These are phyloP conservation scores for Camellia granthamiana DNA, from an alignment of 148 eudicot genomes.

Conservation along the genomic window DNA sequence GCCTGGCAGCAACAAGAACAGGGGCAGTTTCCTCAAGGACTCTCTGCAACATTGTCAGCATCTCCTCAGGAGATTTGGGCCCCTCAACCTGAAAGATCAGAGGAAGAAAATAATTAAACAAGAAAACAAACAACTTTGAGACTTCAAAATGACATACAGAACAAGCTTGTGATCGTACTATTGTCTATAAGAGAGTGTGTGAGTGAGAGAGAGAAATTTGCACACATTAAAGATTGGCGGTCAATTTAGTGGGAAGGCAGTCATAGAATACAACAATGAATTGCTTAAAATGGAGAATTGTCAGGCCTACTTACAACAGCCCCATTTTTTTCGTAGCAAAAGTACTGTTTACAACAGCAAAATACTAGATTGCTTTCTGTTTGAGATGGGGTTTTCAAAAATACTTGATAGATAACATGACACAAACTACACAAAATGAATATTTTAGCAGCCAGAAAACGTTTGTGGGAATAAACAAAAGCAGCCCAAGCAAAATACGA, in stretches of 20 bases:
- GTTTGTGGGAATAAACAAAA: not conserved
- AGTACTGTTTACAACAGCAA: not conserved
- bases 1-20: constrained; percentile 86
- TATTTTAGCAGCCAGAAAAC: no score
- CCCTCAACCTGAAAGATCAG: constrained; percentile 73
- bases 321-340: no score
- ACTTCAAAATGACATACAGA: not conserved
- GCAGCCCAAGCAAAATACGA: not conserved
- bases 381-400: not conserved
- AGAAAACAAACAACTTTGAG: not conserved
- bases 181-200: not conserved
- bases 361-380: not conserved
- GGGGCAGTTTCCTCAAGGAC: constrained; percentile 91
- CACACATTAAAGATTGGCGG: not conserved
- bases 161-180: not conserved
- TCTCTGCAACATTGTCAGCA: constrained; percentile 70
- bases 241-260: not conserved
- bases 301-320: not conserved
- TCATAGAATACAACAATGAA: not conserved
- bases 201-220: no score
- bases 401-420: not conserved
- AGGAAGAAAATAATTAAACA: not conserved
- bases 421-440: not conserved
- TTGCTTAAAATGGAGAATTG: not conserved
- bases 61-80: constrained; percentile 83